Conservation (phyloP, 257 asterid species). For the Solanum piurae region DNA sequence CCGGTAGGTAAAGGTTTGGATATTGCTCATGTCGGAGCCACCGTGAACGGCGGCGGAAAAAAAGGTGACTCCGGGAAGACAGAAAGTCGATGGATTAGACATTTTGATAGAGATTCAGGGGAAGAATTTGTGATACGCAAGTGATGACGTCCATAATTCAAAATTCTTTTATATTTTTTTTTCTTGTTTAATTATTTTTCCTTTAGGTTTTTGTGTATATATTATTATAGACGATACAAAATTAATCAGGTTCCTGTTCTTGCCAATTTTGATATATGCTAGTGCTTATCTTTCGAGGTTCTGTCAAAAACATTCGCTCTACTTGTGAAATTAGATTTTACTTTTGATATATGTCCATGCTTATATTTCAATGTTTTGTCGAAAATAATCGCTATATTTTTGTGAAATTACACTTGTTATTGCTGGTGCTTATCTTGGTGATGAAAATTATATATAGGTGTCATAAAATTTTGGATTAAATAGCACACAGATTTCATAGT, state of each 20-base stretch:
- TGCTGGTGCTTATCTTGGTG: background rate
- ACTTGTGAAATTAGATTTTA: too few relatives aligned
- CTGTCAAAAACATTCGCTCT: background rate
- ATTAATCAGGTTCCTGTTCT: background rate
- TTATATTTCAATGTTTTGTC: too few relatives aligned
- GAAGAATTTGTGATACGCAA: slow-evolving; percentile 36
- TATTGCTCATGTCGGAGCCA: slow-evolving; percentile 59
- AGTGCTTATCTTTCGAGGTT: background rate
- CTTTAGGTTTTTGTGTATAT: background rate
- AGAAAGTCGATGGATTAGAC: slow-evolving; percentile 49
- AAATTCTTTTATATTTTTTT: background rate
- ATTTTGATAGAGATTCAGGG: slow-evolving; percentile 40
- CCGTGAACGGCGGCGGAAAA: slow-evolving; percentile 25
- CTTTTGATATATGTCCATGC: too few relatives aligned
- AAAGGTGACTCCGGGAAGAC: slow-evolving; percentile 8
- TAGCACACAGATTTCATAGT: background rate
- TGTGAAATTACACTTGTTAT: background rate
- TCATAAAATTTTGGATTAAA: background rate
- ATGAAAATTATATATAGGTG: background rate
- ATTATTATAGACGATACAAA: background rate
- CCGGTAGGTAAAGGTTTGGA: slow-evolving; percentile 89
- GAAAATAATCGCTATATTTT: too few relatives aligned
- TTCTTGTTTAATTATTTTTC: background rate
- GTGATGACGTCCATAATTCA: background rate
- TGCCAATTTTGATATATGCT: background rate